Evolutionary conservation across 2,329 filamentous ascomycete genomes (phyloP).

Genomic region (Clonostachys sp.): DNA sequence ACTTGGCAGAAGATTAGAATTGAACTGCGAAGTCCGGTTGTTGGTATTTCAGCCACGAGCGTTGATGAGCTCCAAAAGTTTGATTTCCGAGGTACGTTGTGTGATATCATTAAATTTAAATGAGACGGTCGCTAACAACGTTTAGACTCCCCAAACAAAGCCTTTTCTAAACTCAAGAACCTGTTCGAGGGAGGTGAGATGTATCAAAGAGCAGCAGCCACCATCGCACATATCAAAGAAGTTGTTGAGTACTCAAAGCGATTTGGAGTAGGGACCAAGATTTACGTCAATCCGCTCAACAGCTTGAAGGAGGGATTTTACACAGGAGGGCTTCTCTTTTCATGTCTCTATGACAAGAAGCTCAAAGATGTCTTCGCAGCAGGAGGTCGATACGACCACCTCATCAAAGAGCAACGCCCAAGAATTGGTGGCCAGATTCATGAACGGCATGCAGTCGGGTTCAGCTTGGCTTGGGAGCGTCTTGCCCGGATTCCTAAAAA

Average conservation of each 20-base stretch:
- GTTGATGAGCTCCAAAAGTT: conserved; percentile 87
- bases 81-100: conserved; percentile 70
- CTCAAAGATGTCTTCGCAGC: conserved; percentile 84
- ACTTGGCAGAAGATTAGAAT: conserved; percentile 80
- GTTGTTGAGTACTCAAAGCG: conserved; percentile 73
- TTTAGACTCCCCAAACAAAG: conserved; percentile 49
- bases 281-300: conserved; percentile 80
- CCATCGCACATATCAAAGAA: conserved; percentile 74
- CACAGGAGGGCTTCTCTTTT: conserved; percentile 78
- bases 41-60: conserved; percentile 83
- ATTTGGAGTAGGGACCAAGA: conserved; percentile 69
- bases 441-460: conserved; percentile 81
- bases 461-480: conserved; percentile 85
- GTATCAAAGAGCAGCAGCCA: conserved; percentile 69
- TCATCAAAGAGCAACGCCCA: conserved; percentile 80
- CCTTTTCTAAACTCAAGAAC: conserved; percentile 52
- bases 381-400: conserved; percentile 85
- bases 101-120: neutral
- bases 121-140: conserved; percentile 7
- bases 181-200: conserved; percentile 60
- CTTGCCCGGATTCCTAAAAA: conserved; percentile 62
- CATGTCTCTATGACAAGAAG: conserved; percentile 84
- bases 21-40: conserved; percentile 74
- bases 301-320: conserved; percentile 93
- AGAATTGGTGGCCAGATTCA: conserved; percentile 57